Conservation (phyloP, 164 flowering plant genomes). For the Akebia trifoliata region DNA sequence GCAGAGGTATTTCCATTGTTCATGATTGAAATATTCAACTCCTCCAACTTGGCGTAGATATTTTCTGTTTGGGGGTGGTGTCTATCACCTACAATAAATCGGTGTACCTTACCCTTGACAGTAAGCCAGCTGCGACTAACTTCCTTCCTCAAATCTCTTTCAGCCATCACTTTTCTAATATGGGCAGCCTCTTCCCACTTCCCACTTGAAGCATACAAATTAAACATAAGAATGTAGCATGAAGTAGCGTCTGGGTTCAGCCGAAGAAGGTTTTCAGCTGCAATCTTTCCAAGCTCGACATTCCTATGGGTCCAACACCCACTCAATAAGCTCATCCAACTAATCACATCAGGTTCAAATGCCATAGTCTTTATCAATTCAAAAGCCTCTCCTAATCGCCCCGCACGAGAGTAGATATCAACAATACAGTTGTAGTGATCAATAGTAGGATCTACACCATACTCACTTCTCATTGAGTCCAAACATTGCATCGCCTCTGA, state of each 20-base stretch:
- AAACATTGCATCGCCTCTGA: slow-evolving; percentile 34
- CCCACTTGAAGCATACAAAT: slow-evolving; percentile 39
- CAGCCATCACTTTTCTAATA: slow-evolving; percentile 38
- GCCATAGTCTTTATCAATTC: slow-evolving; percentile 38
- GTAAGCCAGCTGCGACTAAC: slow-evolving; percentile 53
- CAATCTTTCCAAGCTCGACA: slow-evolving; percentile 39
- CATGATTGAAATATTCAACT: slow-evolving; percentile 16
- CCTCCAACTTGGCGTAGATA: slow-evolving; percentile 45
- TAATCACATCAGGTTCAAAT: slow-evolving; percentile 42
- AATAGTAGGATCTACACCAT: slow-evolving; percentile 41
- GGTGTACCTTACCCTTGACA: slow-evolving; percentile 37
- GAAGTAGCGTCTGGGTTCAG: slow-evolving; percentile 42
- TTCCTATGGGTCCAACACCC: slow-evolving; percentile 45
- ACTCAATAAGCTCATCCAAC: slow-evolving; percentile 50
- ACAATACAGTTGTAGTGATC: slow-evolving; percentile 57
- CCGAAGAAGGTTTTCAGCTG: slow-evolving; percentile 35
- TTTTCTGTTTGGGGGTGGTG: slow-evolving; percentile 45
- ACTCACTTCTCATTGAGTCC: slow-evolving; percentile 36
- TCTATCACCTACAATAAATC: slow-evolving; percentile 53
- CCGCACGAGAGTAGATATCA: slow-evolving; percentile 51
- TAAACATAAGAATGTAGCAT: slow-evolving; percentile 41
- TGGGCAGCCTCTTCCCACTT: slow-evolving; percentile 50
- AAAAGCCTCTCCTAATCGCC: slow-evolving; percentile 41
- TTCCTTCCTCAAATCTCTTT: slow-evolving; percentile 46
- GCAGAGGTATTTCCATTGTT: not conserved